These are phyloP conservation scores for Clarireedia sp. DNA, from an alignment of 2,329 filamentous ascomycete genomes.

Conservation along the genomic window DNA sequence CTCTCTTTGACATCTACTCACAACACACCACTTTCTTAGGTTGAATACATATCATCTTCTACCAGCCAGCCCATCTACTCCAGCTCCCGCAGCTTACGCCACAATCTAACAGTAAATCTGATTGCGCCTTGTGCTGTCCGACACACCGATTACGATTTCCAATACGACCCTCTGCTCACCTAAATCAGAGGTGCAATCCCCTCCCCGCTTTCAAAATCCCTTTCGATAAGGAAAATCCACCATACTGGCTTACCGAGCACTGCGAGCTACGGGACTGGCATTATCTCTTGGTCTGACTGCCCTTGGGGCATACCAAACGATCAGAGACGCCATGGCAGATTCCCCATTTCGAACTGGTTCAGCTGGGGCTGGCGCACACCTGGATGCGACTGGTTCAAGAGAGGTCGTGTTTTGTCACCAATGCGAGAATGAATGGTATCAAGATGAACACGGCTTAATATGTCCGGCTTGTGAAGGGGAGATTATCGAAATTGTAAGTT, in stretches of 20 bases:
- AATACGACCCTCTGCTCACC: background rate
- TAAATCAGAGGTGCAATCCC: background rate
- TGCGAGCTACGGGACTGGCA: slow-evolving; percentile 46
- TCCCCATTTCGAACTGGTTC: slow-evolving; percentile 9
- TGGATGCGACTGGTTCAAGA: slow-evolving; percentile 43
- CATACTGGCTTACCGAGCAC: slow-evolving; percentile 49
- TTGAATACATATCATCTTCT: too few relatives aligned
- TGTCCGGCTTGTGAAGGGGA: slow-evolving; percentile 76
- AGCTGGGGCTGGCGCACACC: slow-evolving; percentile 30
- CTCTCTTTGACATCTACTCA: background rate
- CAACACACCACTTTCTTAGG: too few relatives aligned
- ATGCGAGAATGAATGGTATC: slow-evolving; percentile 75
- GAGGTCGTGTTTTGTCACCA: slow-evolving; percentile 82
- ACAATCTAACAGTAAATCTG: background rate
- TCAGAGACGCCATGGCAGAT: slow-evolving; percentile 35
- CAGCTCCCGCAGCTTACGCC: slow-evolving; percentile 1
- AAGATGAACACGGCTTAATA: slow-evolving; percentile 56
- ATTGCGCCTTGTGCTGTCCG: slow-evolving; percentile 6
- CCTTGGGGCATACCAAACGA: slow-evolving; percentile 45
- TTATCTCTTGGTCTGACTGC: slow-evolving; percentile 52
- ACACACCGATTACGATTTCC: slow-evolving; percentile 2
- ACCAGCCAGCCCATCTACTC: too few relatives aligned
- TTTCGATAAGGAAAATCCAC: slow-evolving; percentile 7
- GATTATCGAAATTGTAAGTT: slow-evolving; percentile 75
- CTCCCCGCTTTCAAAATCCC: slow-evolving; percentile 1